These are phyloP conservation scores for Xylariaceae sp. DNA, from an alignment of 2,329 filamentous ascomycete genomes.

Conservation along the genomic window DNA sequence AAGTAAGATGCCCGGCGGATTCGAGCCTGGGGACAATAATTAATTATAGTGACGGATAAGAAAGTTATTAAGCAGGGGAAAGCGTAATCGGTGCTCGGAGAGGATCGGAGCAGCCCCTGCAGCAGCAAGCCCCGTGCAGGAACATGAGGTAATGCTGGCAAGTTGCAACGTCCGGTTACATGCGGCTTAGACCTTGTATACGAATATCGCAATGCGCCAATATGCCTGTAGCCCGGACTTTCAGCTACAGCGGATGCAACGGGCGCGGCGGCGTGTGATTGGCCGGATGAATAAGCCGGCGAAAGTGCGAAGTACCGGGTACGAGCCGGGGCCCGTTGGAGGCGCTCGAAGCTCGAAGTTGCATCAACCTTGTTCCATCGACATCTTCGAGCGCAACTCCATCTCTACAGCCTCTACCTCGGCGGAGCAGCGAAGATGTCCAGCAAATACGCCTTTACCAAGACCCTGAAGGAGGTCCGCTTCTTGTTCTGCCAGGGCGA, in stretches of 20 bases:
- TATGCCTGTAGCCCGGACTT: neutral
- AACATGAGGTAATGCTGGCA: neutral
- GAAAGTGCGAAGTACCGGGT: neutral
- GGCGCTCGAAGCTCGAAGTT: conserved; percentile 6
- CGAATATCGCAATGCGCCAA: neutral
- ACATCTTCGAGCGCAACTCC: conserved; percentile 15
- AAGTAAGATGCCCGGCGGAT: too few relatives aligned
- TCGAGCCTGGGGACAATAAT: neutral
- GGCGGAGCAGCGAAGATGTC: conserved; percentile 58
- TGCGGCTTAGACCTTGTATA: neutral
- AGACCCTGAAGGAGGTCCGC: conserved; percentile 86
- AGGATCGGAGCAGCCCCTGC: conserved; percentile 18
- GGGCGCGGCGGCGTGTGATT: too few relatives aligned
- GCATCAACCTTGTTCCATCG: conserved; percentile 24
- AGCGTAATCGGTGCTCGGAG: conserved; percentile 5
- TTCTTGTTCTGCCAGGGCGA: conserved; percentile 96
- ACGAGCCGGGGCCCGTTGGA: neutral
- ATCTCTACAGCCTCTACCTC: conserved; percentile 1
- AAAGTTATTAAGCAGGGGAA: neutral
- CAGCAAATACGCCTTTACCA: conserved; percentile 85
- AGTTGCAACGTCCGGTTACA: neutral
- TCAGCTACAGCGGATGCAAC: neutral
- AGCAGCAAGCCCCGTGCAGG: neutral
- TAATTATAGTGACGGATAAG: neutral
- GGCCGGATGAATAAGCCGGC: too few relatives aligned